These are phyloP conservation scores for Verticillium nubilum DNA, from an alignment of 2,329 filamentous ascomycete species.

Conservation along the genomic window DNA sequence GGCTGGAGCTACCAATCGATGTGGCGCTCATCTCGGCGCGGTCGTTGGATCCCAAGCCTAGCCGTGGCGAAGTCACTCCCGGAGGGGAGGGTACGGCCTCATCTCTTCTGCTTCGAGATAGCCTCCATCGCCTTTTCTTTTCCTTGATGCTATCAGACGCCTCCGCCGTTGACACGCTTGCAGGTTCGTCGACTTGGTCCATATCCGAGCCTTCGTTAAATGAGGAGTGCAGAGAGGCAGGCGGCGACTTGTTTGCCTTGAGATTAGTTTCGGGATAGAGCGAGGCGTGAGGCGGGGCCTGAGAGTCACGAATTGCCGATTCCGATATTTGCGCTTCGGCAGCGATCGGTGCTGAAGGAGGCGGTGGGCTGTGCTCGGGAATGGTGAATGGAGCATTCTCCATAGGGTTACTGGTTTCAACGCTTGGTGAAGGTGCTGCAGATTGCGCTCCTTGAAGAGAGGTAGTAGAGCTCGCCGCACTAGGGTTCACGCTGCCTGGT, in stretches of 20 bases:
- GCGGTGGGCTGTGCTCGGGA: constrained; percentile 9
- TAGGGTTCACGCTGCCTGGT: constrained; percentile 71
- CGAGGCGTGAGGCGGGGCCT: constrained; percentile 34
- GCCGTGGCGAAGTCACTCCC: constrained; percentile 36
- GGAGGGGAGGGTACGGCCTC: constrained; percentile 40
- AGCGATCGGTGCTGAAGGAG: neutral
- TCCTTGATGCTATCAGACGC: constrained; percentile 54
- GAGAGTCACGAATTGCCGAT: constrained; percentile 39
- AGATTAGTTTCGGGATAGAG: constrained; percentile 44
- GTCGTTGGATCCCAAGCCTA: constrained; percentile 53
- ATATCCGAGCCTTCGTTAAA: constrained; percentile 78
- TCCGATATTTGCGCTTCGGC: constrained; percentile 22
- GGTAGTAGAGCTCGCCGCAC: constrained; percentile 83
- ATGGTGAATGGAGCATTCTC: constrained; percentile 24
- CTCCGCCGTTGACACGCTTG: constrained; percentile 18
- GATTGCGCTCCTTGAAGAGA: constrained; percentile 53
- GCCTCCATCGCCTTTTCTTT: constrained; percentile 66
- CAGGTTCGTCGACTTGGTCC: constrained; percentile 63
- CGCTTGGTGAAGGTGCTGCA: constrained; percentile 37
- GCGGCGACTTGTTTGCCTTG: constrained; percentile 65
- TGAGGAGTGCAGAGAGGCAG: constrained; percentile 70
- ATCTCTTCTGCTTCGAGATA: constrained; percentile 59
- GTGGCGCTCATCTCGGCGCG: constrained; percentile 62
- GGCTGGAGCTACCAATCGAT: constrained; percentile 59
- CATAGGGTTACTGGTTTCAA: constrained; percentile 40